Conservation (phyloP, 2,329 filamentous ascomycete species). For the Fusarium nisikadoi region DNA sequence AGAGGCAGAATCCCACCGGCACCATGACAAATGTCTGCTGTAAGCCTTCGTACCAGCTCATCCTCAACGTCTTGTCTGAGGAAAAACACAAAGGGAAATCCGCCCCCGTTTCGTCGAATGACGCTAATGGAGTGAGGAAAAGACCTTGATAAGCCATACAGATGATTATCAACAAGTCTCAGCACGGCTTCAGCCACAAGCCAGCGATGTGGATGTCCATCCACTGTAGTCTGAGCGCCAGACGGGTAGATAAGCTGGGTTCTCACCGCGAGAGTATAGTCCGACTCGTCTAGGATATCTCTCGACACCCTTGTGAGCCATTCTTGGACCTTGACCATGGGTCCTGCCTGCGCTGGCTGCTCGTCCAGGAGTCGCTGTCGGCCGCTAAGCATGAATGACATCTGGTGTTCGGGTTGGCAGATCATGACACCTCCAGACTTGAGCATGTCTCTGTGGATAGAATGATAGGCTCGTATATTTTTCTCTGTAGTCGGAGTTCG, state of each 20-base stretch:
- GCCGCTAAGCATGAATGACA: slow-evolving; percentile 73
- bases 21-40: slow-evolving; percentile 36
- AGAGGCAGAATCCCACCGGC: slow-evolving; percentile 39
- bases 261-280: slow-evolving; percentile 64
- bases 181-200: slow-evolving; percentile 56
- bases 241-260: slow-evolving; percentile 70
- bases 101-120: slow-evolving; percentile 48
- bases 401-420: slow-evolving; percentile 69
- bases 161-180: slow-evolving; percentile 55
- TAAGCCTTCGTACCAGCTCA: slow-evolving; percentile 48
- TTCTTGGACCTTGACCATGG: slow-evolving; percentile 63
- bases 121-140: slow-evolving; percentile 45
- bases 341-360: slow-evolving; percentile 53
- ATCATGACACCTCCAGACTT: slow-evolving; percentile 64
- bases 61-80: slow-evolving; percentile 60
- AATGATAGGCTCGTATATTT: slow-evolving; percentile 48
- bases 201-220: slow-evolving; percentile 67
- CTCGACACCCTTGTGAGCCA: slow-evolving; percentile 63
- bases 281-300: slow-evolving; percentile 74
- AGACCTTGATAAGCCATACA: slow-evolving; percentile 49
- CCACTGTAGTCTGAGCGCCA: slow-evolving; percentile 60
- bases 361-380: slow-evolving; percentile 65
- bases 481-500: slow-evolving; percentile 49
- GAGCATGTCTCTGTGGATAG: slow-evolving; percentile 53
- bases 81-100: slow-evolving; percentile 64